Base-by-base conservation (phyloP, 768 basidiomycete species). In the Hygrophorus russula region DNA sequence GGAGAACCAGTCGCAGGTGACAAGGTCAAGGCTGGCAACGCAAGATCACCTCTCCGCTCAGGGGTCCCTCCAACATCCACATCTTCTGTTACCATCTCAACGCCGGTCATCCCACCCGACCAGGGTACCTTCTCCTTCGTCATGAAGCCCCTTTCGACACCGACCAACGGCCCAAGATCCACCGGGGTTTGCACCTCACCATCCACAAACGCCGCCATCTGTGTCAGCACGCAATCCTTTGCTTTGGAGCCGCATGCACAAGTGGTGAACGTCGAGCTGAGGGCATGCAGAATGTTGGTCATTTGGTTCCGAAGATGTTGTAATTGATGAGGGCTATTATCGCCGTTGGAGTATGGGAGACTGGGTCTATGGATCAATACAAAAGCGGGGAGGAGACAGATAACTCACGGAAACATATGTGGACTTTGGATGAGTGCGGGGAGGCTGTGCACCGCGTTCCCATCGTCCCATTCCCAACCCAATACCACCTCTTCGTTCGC, bases 381-480 rank as follows among this genome's bases (percentile, higher is more conserved):
- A 44, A 30, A 32, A 42, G 42, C 27, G 44, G 46, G 49, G 38
- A 41, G 41, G 31, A 43, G 19, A 53, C 49, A 29, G 15, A 20
- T 20, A 9, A 74, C 74, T 62, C 59, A 80, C 80, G 71, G 66
- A 52, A 80, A 78, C 45, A 71, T 52, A 46, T 68, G 61, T 4
- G 79, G 76, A 4, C 70, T 60, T 51, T 77, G 64, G 45, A 87
- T 65, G 40, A 86, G 60, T 6, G 78, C 77, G n/a, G 78, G 84
- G 0, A 90, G 64, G 47, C 69, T 65, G 59, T 94, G 92, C 0
- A 93, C 75, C 0, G 82, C 79, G 55, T 89, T 85, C 2, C 78
- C 79, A 53, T 98, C 93, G 52, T 97, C 92, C 93, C 93, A 98
- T 57, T 96, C 91, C 91, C 93, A 97, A 0, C 84, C 85, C 0